These are phyloP conservation scores for Brassica balearica DNA, from an alignment of 441 rosid species.

Conservation along the genomic window DNA sequence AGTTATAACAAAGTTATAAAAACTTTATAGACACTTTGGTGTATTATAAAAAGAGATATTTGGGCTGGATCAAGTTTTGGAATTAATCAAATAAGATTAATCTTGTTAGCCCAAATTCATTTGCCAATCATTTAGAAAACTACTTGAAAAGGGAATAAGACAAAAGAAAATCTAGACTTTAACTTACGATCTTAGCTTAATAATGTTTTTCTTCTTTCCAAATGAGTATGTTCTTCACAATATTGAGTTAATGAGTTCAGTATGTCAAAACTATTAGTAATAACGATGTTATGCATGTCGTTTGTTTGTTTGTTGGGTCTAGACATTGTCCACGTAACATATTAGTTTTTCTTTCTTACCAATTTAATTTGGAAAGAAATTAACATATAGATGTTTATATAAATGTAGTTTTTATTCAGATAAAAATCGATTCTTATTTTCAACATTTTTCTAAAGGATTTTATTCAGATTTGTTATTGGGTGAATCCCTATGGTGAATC, in stretches of 20 bases:
- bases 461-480: too few relatives aligned
- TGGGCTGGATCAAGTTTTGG: too few relatives aligned
- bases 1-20: too few relatives aligned
- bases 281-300: background rate
- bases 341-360: background rate
- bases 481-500: too few relatives aligned
- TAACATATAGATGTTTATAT: background rate
- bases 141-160: background rate
- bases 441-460: background rate
- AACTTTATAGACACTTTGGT: too few relatives aligned
- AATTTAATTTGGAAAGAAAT: background rate
- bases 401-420: background rate
- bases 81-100: too few relatives aligned
- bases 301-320: background rate
- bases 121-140: background rate
- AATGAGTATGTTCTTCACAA: background rate
- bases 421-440: background rate
- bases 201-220: background rate
- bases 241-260: background rate
- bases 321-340: background rate
- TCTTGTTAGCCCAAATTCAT: too few relatives aligned
- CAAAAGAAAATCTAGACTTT: constrained; percentile 4
- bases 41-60: too few relatives aligned
- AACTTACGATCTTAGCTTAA: constrained; percentile 9
- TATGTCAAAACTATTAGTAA: background rate